Evolutionary conservation across 345 rosid genomes (phyloP).

Genomic region (Gossypium raimondii): DNA sequence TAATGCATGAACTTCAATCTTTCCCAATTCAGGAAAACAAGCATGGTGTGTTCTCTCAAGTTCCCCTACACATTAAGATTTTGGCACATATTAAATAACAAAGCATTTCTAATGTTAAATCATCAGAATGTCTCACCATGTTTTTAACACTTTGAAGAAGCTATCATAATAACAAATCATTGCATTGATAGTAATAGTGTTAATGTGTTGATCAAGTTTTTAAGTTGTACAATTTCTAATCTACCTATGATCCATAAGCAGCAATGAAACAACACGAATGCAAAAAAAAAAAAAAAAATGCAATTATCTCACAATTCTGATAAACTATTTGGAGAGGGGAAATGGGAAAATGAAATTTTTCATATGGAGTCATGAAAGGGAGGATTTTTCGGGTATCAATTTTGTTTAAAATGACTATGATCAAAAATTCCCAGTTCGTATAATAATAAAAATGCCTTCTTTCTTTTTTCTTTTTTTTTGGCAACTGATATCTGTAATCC

Average conservation of each 20-base stretch:
- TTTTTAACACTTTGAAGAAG: neutral
- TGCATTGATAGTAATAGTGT: neutral
- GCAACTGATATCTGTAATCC: neutral
- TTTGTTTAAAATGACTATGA: neutral
- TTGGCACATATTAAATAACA: neutral
- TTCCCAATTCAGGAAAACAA: slow-evolving; percentile 43
- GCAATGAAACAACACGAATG: neutral
- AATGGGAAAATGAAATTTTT: neutral
- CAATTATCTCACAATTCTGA: neutral
- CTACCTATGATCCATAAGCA: neutral
- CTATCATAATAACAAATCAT: too few relatives aligned
- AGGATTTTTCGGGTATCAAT: neutral
- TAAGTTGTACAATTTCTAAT: neutral
- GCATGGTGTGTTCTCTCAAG: slow-evolving; percentile 41
- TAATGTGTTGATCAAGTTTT: neutral
- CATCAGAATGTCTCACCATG: neutral
- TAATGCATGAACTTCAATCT: slow-evolving; percentile 41
- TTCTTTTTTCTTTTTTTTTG: neutral
- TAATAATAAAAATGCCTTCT: neutral
- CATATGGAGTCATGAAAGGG: neutral
- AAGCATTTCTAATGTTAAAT: neutral
- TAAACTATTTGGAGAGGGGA: neutral
- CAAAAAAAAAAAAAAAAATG: neutral
- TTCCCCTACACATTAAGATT: slow-evolving; percentile 39
- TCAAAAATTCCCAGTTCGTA: neutral